A percentile compares a stretch with the other conserved stretches of the same genome.
Conservation (phyloP, 2,329 filamentous ascomycete genomes). For the Microdochium paspali region DNA sequence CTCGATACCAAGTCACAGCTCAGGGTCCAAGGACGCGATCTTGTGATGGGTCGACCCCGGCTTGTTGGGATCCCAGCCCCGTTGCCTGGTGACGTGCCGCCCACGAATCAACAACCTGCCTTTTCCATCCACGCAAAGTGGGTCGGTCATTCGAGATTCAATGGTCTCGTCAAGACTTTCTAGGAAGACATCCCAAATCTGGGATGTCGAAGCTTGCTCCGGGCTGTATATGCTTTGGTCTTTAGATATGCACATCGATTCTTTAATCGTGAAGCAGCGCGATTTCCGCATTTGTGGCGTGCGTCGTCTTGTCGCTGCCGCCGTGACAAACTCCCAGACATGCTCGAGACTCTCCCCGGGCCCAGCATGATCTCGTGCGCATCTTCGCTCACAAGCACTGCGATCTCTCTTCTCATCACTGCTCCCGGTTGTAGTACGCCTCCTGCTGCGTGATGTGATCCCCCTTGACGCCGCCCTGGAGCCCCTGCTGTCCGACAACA, state of each 20-base stretch:
- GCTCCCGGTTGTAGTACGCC: conserved; percentile 34
- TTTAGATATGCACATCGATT: background rate
- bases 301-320: too few relatives aligned
- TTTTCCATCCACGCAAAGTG: background rate
- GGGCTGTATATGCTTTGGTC: too few relatives aligned
- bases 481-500: conserved; percentile 34
- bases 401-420: conserved; percentile 3
- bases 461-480: conserved; percentile 25
- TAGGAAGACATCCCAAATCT: too few relatives aligned
- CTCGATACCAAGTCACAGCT: too few relatives aligned
- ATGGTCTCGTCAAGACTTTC: too few relatives aligned
- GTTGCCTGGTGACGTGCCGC: background rate
- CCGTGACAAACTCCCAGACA: too few relatives aligned
- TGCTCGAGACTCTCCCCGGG: too few relatives aligned
- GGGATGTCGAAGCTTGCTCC: too few relatives aligned
- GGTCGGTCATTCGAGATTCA: background rate
- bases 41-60: background rate
- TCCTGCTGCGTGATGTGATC: conserved; percentile 31
- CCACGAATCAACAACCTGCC: background rate
- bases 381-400: too few relatives aligned
- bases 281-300: too few relatives aligned
- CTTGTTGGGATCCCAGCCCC: background rate
- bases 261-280: too few relatives aligned
- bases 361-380: too few relatives aligned
- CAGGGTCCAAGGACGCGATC: background rate